Evolutionary conservation across 2,329 filamentous ascomycete genomes (phyloP).

Genomic region (Talaromyces marneffei): DNA sequence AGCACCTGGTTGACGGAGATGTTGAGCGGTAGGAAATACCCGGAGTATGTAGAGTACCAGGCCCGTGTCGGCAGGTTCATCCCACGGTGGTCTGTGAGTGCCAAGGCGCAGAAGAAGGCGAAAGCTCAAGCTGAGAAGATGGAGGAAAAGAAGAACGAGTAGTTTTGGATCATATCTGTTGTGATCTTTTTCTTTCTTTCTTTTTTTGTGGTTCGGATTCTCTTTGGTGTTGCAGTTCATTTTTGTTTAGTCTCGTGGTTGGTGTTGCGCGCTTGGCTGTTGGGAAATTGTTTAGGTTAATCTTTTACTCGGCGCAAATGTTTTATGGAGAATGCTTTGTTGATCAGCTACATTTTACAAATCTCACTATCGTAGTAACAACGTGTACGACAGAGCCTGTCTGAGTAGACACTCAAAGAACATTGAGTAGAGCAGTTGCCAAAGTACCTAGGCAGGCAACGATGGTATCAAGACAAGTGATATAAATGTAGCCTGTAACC

Average conservation of each 20-base stretch:
- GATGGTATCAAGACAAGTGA: neutral
- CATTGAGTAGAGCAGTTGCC: neutral
- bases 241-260: neutral
- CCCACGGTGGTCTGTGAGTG: conserved; percentile 46
- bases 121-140: conserved; percentile 6
- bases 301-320: neutral
- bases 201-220: too few relatives aligned
- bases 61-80: conserved; percentile 75
- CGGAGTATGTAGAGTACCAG: conserved; percentile 82
- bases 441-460: too few relatives aligned
- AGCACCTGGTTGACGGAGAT: conserved; percentile 84
- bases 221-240: neutral
- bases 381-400: neutral
- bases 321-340: neutral
- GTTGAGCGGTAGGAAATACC: conserved; percentile 76
- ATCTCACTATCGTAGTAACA: neutral
- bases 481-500: neutral
- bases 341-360: neutral
- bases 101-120: conserved; percentile 19
- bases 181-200: too few relatives aligned
- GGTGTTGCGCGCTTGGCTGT: neutral
- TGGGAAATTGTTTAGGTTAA: neutral
- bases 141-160: neutral
- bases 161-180: neutral
- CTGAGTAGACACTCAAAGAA: neutral